Percentiles rank a stretch among this genome's conserved stretches.
These are phyloP conservation scores for Rubus idaeus DNA, from an alignment of 306 rosid species.

Conservation along the genomic window DNA sequence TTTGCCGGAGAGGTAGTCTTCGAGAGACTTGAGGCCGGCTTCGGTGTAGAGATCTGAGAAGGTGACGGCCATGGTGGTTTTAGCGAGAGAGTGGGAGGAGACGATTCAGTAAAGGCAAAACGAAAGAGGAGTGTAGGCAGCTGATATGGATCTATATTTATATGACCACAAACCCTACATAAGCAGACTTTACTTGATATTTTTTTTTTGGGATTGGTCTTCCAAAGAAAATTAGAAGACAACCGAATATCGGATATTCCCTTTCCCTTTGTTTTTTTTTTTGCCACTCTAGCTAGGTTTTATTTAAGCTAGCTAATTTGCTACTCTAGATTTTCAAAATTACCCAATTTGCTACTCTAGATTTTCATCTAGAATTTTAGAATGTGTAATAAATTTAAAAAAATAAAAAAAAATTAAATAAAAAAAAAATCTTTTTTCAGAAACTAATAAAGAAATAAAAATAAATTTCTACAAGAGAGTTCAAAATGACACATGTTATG, in stretches of 20 bases:
- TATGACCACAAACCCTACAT: background rate
- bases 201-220: background rate
- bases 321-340: too few relatives aligned
- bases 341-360: too few relatives aligned
- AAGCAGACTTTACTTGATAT: background rate
- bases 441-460: background rate
- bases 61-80: conserved; percentile 60
- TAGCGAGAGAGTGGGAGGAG: background rate
- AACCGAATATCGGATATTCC: background rate
- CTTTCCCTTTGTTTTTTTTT: too few relatives aligned
- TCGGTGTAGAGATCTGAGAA: conserved; percentile 87
- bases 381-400: too few relatives aligned
- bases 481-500: background rate
- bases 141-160: background rate
- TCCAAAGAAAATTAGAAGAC: background rate
- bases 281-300: too few relatives aligned
- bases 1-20: conserved; percentile 63
- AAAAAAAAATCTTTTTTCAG: background rate
- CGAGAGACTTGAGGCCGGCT: conserved; percentile 71
- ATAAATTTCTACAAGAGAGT: background rate
- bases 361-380: too few relatives aligned
- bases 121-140: background rate
- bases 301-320: too few relatives aligned
- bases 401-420: background rate
- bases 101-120: background rate